These are phyloP conservation scores for Piloderma croceum DNA, from an alignment of 768 basidiomycete genomes.

Conservation along the genomic window DNA sequence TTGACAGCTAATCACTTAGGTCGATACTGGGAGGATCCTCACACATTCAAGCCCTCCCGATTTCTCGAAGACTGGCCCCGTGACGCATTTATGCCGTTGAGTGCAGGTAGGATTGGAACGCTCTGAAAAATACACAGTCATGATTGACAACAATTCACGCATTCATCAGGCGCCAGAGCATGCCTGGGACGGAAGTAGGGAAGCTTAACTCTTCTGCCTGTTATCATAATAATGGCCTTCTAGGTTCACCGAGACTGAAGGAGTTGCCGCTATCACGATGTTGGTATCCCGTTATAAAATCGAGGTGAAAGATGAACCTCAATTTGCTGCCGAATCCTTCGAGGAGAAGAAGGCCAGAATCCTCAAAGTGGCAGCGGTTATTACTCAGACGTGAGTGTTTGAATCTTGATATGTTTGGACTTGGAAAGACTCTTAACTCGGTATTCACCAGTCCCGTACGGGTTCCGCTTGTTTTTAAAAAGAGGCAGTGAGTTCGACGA, in stretches of 20 bases:
- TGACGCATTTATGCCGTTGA: slow-evolving; percentile 53
- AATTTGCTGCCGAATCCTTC: slow-evolving; percentile 42
- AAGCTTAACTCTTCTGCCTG: not conserved
- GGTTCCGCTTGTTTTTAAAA: not conserved
- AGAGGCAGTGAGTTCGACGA: too few relatives aligned
- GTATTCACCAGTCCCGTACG: not conserved
- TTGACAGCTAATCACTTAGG: not conserved
- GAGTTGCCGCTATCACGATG: slow-evolving; percentile 45
- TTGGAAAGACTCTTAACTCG: not conserved
- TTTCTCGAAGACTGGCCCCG: slow-evolving; percentile 51
- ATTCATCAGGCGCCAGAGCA: slow-evolving; percentile 37
- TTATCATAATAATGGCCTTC: not conserved
- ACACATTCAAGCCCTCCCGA: not conserved
- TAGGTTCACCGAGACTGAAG: slow-evolving; percentile 51
- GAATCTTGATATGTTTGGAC: not conserved
- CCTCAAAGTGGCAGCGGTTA: slow-evolving; percentile 26
- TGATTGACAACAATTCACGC: not conserved
- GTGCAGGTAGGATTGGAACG: slow-evolving; percentile 29
- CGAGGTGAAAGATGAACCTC: slow-evolving; percentile 44
- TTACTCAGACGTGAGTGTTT: slow-evolving; percentile 42
- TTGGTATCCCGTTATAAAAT: slow-evolving; percentile 43
- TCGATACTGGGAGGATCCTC: not conserved
- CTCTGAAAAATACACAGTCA: not conserved
- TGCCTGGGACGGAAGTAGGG: slow-evolving; percentile 41
- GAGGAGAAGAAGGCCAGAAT: slow-evolving; percentile 41